A percentile compares a stretch with the other conserved stretches of the same genome.
These are phyloP conservation scores for Drechslerella stenobrocha DNA, from an alignment of 2,329 filamentous ascomycete species.

Conservation along the genomic window DNA sequence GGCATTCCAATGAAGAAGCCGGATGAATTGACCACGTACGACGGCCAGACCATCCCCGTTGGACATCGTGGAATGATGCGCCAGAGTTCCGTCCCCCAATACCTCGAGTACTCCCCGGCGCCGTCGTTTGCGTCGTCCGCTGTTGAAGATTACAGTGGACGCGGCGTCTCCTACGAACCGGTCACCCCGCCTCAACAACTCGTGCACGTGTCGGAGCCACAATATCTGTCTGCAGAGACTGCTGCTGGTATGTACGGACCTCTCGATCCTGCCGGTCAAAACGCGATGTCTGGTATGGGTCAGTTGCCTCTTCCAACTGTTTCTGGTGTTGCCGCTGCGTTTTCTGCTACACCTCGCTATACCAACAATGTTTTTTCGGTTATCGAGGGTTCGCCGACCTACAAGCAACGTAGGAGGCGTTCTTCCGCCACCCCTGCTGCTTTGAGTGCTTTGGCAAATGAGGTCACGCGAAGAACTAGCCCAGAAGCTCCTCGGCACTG, in stretches of 20 bases:
- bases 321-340: slow-evolving; percentile 63
- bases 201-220: slow-evolving; percentile 79
- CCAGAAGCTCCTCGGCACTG: slow-evolving; percentile 82
- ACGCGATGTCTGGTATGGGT: slow-evolving; percentile 82
- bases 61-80: slow-evolving; percentile 61
- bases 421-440: slow-evolving; percentile 81
- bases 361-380: slow-evolving; percentile 87
- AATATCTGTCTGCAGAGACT: slow-evolving; percentile 98
- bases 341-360: slow-evolving; percentile 71
- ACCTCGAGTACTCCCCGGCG: slow-evolving; percentile 96
- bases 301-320: slow-evolving; percentile 80
- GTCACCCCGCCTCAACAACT: slow-evolving; percentile 93
- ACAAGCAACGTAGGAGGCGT: slow-evolving; percentile 92
- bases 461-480: slow-evolving; percentile 61
- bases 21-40: slow-evolving; percentile 43
- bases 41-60: slow-evolving; percentile 56
- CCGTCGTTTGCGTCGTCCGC: slow-evolving; percentile 98
- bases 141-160: slow-evolving; percentile 96
- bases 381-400: slow-evolving; percentile 96
- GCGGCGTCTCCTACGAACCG: slow-evolving; percentile 93
- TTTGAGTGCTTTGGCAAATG: slow-evolving; percentile 69
- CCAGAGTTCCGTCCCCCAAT: slow-evolving; percentile 97
- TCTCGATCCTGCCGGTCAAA: slow-evolving; percentile 79
- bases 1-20: slow-evolving; percentile 44
- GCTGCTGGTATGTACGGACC: slow-evolving; percentile 85